Evolutionary conservation across 164 flowering plant genomes (phyloP), one percentile per base, ranked within the genome.

Genomic region (Hamamelis virginiana): DNA sequence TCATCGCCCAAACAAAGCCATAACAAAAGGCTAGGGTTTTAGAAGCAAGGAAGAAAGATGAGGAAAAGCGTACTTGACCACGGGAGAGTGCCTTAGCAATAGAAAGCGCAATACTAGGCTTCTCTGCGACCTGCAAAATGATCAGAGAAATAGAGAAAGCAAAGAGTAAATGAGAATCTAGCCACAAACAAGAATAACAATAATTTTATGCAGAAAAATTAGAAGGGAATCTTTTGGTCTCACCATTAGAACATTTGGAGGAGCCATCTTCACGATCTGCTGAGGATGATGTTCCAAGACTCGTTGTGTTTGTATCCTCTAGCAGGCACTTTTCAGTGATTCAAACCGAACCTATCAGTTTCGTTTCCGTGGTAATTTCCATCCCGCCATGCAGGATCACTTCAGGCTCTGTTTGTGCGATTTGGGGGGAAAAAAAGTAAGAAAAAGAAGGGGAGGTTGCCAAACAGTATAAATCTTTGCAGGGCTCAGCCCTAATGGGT

Each of bases 21-120:
- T 45, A 3, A 52, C 61, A 50, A 33, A 33, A 9, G 43, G 27
- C 19, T 38, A 44, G 64, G 43, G 25, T n/a, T 25, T 60, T 27
- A 4, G 33, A 45, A 10, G 0, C 23, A n/a, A 18, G 27, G 41
- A 44, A 27, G 58, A 55, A 51, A 55, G 59, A 55, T 33, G 6
- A 67, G n/a, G 12, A 23, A 52, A 33, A 46, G 48, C 74, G 56
- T 82, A 91, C 98, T 19, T 82, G 85, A 72, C 94, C 96, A 55
- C 74, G 81, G 8, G 98, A 94, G 62, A 94, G 94, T 8, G 80
- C 91, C 0, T 86, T 60, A 64, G 98, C 97, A 33, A 94, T 83
- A 26, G 98, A 84, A 33, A 88, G 89, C 69, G 98, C 98, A 55
- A 94, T 94, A 77, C 97, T 94, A 5, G 98, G 98, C 81, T 94